Conservation (phyloP, 495 filamentous ascomycete genomes). For the Peziza echinospora region DNA sequence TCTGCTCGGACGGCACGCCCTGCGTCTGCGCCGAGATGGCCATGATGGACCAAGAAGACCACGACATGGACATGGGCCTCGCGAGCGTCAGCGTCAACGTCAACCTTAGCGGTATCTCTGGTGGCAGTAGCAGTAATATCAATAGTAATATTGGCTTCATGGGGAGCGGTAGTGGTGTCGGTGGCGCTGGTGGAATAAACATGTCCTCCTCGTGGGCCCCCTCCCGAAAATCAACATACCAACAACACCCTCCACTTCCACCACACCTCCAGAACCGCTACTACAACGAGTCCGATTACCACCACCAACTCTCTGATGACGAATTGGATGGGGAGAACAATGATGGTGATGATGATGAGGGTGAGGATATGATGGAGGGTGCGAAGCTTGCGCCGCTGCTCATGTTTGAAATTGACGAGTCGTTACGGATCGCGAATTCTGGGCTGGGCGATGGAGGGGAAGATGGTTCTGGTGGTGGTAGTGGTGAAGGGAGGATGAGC, state of each 20-base stretch:
- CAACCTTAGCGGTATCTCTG: neutral
- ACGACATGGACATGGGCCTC: conserved; percentile 10
- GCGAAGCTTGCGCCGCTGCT: conserved; percentile 11
- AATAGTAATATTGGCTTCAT: neutral
- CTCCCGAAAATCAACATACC: too few species aligned
- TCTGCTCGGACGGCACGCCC: conserved; percentile 64
- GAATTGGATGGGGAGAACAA: neutral
- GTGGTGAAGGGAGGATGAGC: too few species aligned
- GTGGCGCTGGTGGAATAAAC: neutral
- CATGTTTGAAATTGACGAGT: conserved; percentile 2
- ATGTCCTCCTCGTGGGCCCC: neutral
- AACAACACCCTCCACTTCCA: neutral
- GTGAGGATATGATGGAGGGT: too few species aligned
- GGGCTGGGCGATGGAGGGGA: neutral
- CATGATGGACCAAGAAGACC: conserved; percentile 6
- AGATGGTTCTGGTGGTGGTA: neutral
- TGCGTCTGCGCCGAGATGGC: conserved; percentile 66
- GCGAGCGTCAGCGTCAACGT: neutral
- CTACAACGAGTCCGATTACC: too few species aligned
- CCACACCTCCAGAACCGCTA: neutral
- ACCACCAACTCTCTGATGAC: too few species aligned
- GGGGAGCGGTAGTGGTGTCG: neutral
- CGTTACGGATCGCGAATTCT: too few species aligned
- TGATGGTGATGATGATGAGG: neutral
- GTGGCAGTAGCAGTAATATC: neutral